Evolutionary conservation across 2,329 filamentous ascomycete species (phyloP), one percentile per base, ranked within the genome.

Genomic region (Drechslerella coelobrocha): DNA sequence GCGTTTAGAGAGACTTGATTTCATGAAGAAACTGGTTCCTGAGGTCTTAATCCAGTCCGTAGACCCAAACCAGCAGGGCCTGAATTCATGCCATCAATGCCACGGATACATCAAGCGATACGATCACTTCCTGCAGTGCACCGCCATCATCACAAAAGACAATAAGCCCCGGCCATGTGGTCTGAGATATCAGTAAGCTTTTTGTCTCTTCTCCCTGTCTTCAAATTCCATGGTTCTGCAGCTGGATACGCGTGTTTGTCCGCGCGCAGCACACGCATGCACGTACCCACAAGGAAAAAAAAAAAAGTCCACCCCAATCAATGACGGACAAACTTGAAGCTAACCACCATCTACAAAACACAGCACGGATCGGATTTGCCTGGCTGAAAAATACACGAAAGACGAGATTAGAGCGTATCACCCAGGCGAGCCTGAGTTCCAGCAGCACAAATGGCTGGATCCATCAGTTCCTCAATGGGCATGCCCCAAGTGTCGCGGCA

Each of bases 101-200:
- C 63, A 68, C 56, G 63, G 63, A 1, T 68, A 68, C 26, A 69
- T 69, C 27, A 69, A 69, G 17, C 43, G 65, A 62, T 69, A 69
- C 14, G 65, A 69, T 48, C 65, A 69, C 47, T 69, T 69, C 50
- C 17, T 69, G 52, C 65, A 69, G 14, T 69, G 65, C 29, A 69
- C 65, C 2, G 65, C 65, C 19, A 69, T 69, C 47, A 62, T 69
- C 31, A 51, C 47, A 4, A 69, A 69, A 27, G 65, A 69, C 53
- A 69, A 69, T 53, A 69, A 69, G 47, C 65, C 65, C 1, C 48
- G 65, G 29, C 57, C 65, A 0, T 69, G 65, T 17, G 65, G 65
- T 2, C 43, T 69, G 45, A 31, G 65, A 69, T 69, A 69, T 21
- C 65, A 69, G 65, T 69, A 54, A 56, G 65, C 45, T 52, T 29